Conservation (phyloP, 192 early-diverging fungal genomes). For the Coemansia sp. region DNA sequence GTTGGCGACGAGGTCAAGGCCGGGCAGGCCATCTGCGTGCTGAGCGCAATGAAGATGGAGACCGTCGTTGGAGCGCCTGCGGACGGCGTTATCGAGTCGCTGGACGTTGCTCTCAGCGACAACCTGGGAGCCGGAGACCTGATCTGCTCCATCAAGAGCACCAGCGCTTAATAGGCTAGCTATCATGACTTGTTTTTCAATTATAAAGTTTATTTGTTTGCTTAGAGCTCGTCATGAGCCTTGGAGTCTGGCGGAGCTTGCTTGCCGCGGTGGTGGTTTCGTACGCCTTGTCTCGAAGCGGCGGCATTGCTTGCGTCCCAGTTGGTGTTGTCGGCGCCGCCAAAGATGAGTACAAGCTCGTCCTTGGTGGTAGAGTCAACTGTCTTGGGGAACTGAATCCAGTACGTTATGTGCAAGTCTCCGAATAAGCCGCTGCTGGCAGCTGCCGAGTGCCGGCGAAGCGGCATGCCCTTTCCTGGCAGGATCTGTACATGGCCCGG, state of each 20-base stretch:
- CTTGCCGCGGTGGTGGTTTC: slow-evolving; percentile 20
- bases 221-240: slow-evolving; percentile 46
- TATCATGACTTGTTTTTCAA: slow-evolving; percentile 5
- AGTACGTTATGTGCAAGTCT: slow-evolving; percentile 89
- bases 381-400: slow-evolving; percentile 73
- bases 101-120: slow-evolving; percentile 75
- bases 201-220: slow-evolving; percentile 1
- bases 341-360: slow-evolving; percentile 16
- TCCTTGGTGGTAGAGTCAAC: slow-evolving; percentile 12
- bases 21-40: slow-evolving; percentile 88
- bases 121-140: slow-evolving; percentile 84
- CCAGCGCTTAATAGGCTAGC: no score
- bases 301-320: slow-evolving; percentile 32
- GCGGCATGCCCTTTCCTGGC: slow-evolving; percentile 90
- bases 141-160: slow-evolving; percentile 57
- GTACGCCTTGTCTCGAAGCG: neutral
- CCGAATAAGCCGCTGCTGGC: slow-evolving; percentile 27
- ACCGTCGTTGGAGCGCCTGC: slow-evolving; percentile 86
- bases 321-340: slow-evolving; percentile 1
- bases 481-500: slow-evolving; percentile 82
- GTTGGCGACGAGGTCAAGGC: slow-evolving; percentile 82
- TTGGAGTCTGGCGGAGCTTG: slow-evolving; percentile 15
- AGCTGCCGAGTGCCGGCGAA: slow-evolving; percentile 10
- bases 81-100: slow-evolving; percentile 73
- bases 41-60: slow-evolving; percentile 99